Conservation (phyloP, 208 protist genomes). For the Leishmania braziliensis region DNA sequence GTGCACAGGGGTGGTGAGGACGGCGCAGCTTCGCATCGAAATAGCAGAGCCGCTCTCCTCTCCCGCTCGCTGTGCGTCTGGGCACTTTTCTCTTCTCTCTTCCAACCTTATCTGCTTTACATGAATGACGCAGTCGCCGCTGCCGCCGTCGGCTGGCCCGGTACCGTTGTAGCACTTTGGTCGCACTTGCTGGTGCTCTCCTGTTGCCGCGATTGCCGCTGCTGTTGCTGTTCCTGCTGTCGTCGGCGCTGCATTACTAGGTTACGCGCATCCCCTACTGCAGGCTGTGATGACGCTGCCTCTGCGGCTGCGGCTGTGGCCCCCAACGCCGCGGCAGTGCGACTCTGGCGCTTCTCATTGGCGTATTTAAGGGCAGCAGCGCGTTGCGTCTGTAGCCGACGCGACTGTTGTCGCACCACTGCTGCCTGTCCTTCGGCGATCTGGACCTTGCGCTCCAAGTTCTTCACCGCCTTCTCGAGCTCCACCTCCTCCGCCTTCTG, state of each 20-base stretch:
- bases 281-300: constrained; percentile 5
- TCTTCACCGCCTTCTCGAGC: constrained; percentile 82
- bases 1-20: not conserved
- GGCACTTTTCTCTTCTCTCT: not conserved
- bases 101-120: not conserved
- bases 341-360: constrained; percentile 20
- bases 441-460: constrained; percentile 93
- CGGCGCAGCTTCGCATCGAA: not conserved
- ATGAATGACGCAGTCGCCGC: not conserved
- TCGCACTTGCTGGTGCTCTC: not conserved
- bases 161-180: not conserved
- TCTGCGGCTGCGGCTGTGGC: constrained; percentile 4
- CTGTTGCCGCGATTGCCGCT: not conserved
- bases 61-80: not conserved
- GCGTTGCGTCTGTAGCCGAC: constrained; percentile 38
- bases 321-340: not conserved
- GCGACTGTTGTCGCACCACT: constrained; percentile 67
- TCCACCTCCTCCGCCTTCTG: constrained; percentile 94
- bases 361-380: constrained; percentile 43
- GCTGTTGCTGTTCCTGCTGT: constrained; percentile 1
- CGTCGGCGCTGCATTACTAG: constrained; percentile 18
- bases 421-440: constrained; percentile 84
- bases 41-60: not conserved
- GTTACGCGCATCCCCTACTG: constrained; percentile 14
- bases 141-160: not conserved